Percentiles rank a stretch among this genome's conserved stretches.
These are phyloP conservation scores for Thermoascus crustaceus DNA, from an alignment of 2,329 filamentous ascomycete genomes.

Conservation along the genomic window DNA sequence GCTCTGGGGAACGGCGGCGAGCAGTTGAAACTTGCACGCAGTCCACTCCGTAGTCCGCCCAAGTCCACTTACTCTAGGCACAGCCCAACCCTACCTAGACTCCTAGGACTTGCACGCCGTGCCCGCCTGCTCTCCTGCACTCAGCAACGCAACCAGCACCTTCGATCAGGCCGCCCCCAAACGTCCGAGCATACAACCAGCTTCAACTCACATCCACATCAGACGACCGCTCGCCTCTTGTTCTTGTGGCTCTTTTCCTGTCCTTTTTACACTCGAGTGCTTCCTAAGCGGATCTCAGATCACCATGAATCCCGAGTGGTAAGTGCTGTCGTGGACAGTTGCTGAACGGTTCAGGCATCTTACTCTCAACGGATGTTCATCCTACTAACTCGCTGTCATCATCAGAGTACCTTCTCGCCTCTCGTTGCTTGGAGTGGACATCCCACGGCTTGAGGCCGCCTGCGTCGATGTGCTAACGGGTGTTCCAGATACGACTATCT, in stretches of 20 bases:
- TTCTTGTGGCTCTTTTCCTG: conserved; percentile 6
- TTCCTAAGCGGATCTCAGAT: conserved; percentile 5
- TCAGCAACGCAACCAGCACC: conserved; percentile 16
- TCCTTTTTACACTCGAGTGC: background rate
- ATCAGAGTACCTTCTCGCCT: conserved; percentile 17
- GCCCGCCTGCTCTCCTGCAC: conserved; percentile 22
- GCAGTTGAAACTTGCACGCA: too few species aligned
- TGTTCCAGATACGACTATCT: conserved; percentile 93
- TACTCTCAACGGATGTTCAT: background rate
- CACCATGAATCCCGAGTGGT: conserved; percentile 46
- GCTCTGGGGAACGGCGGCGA: too few species aligned
- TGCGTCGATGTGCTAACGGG: conserved; percentile 15
- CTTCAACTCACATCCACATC: too few species aligned
- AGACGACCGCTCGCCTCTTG: conserved; percentile 9
- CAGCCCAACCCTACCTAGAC: too few species aligned
- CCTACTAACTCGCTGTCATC: conserved; percentile 1
- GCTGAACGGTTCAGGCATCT: conserved; percentile 6
- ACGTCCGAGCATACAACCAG: conserved; percentile 5
- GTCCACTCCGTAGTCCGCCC: too few species aligned
- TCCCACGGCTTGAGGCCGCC: conserved; percentile 1
- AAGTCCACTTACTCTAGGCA: too few species aligned
- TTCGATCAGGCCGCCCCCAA: background rate
- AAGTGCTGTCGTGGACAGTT: conserved; percentile 17
- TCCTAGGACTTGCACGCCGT: conserved; percentile 17
- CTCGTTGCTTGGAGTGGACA: conserved; percentile 2